phyloP scores from a whole-genome alignment of 148 eudicot genomes.

The Diospyros lotus region DNA sequence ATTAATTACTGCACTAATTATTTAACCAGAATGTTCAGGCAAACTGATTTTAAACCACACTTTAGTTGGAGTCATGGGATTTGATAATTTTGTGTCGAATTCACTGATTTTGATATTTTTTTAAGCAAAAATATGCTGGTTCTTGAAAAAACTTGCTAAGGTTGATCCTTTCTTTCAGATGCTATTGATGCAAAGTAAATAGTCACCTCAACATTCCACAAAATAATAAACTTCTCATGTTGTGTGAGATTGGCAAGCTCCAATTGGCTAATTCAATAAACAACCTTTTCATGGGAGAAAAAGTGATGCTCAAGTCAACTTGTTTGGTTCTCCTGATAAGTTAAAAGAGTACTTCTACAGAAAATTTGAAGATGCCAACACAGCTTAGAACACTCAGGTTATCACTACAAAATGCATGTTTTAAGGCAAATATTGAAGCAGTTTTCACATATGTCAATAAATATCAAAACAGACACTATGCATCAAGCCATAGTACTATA shows the following conservation, averaged over 20 bases:
- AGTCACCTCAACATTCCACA: not conserved
- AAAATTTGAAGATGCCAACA: slow-evolving; percentile 9
- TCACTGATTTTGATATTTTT: too few species aligned
- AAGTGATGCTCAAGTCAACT: not conserved
- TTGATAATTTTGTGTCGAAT: too few species aligned
- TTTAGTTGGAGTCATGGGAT: too few species aligned
- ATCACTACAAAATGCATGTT: slow-evolving; percentile 2
- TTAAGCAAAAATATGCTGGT: too few species aligned
- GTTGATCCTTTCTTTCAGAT: slow-evolving; percentile 6
- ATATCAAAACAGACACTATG: not conserved
- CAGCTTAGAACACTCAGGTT: not conserved
- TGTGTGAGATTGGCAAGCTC: not conserved
- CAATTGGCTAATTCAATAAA: not conserved
- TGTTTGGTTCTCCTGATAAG: not conserved
- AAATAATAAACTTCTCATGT: not conserved
- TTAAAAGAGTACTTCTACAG: not conserved
- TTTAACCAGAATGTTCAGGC: too few species aligned
- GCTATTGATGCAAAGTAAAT: not conserved
- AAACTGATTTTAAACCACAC: too few species aligned
- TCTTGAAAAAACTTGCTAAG: not conserved
- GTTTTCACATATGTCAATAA: not conserved
- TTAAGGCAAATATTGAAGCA: not conserved
- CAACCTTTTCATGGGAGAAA: slow-evolving; percentile 1
- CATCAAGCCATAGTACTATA: not conserved
- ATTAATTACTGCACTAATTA: too few species aligned